phyloP scores from a whole-genome alignment of 1,284 basidiomycete genomes.

The Caloboletus firmus region DNA sequence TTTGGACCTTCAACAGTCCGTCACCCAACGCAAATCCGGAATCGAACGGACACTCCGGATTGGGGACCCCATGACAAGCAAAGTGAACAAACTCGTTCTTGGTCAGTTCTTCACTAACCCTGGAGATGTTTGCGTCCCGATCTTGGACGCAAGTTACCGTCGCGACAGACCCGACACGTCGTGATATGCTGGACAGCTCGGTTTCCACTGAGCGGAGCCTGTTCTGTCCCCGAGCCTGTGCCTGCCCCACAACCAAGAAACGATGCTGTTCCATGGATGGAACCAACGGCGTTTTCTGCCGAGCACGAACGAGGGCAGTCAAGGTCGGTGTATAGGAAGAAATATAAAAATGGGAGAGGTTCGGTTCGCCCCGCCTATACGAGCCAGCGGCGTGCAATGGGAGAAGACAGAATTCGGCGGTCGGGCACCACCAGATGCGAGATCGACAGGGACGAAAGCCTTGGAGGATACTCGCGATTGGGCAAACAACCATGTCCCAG shows the following conservation, averaged over 20 bases:
- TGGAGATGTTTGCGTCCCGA: not conserved
- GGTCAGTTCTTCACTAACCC: slow-evolving; percentile 3
- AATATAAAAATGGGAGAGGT: slow-evolving; percentile 30
- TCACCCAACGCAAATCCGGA: too few species aligned
- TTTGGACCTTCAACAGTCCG: too few species aligned
- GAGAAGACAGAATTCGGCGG: slow-evolving; percentile 27
- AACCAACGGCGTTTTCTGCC: not conserved
- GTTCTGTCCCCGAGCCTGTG: not conserved
- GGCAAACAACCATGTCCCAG: slow-evolving; percentile 28
- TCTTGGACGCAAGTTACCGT: slow-evolving; percentile 1
- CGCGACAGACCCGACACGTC: not conserved
- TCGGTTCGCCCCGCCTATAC: not conserved
- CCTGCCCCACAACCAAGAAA: slow-evolving; percentile 16
- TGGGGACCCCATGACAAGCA: slow-evolving; percentile 17
- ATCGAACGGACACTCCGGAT: slow-evolving; percentile 17
- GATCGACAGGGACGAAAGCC: slow-evolving; percentile 12
- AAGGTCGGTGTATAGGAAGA: slow-evolving; percentile 38
- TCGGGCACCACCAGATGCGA: slow-evolving; percentile 43
- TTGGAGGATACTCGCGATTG: slow-evolving; percentile 20
- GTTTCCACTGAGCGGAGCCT: not conserved
- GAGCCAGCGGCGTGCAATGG: slow-evolving; percentile 28
- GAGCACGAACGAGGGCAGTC: slow-evolving; percentile 26
- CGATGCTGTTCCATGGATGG: not conserved
- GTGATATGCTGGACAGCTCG: too few species aligned
- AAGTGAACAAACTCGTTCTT: slow-evolving; percentile 20